A percentile compares a stretch with the other conserved stretches of the same genome.
These are phyloP conservation scores for Annulohypoxylon maeteangense DNA, from an alignment of 495 filamentous ascomycete genomes.

Conservation along the genomic window DNA sequence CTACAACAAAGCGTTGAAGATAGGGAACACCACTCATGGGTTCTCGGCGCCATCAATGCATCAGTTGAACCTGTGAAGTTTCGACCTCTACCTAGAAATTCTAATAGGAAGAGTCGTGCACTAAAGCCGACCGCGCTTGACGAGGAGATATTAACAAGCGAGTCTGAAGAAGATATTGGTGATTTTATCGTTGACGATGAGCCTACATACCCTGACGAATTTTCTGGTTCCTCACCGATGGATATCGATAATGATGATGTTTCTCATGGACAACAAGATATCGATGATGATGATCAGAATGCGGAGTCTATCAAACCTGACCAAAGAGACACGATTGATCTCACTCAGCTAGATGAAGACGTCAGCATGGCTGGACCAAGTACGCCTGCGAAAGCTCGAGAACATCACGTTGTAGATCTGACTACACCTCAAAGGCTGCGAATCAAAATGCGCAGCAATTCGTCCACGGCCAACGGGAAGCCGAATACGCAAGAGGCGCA, in stretches of 20 bases:
- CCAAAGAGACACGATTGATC: constrained; percentile 6
- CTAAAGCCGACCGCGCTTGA: constrained; percentile 38
- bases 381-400: constrained; percentile 28
- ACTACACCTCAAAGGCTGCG: constrained; percentile 15
- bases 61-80: constrained; percentile 62
- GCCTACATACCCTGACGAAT: neutral
- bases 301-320: neutral
- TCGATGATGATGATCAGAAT: neutral
- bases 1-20: constrained; percentile 72
- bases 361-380: neutral
- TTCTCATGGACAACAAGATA: neutral
- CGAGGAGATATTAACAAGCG: constrained; percentile 59
- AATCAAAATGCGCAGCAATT: neutral
- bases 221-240: constrained; percentile 23
- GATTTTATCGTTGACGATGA: constrained; percentile 55
- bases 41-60: constrained; percentile 61
- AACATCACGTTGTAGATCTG: constrained; percentile 31
- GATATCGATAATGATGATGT: constrained; percentile 18
- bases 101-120: constrained; percentile 35
- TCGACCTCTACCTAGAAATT: constrained; percentile 42
- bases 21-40: constrained; percentile 65
- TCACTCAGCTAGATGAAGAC: constrained; percentile 1
- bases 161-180: constrained; percentile 60
- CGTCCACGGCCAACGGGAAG: neutral
- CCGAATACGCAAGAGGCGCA: neutral